A percentile compares a stretch with the other conserved stretches of the same genome.
These are phyloP conservation scores for Myochromella boudieri DNA, from an alignment of 768 basidiomycete species.

Conservation along the genomic window DNA sequence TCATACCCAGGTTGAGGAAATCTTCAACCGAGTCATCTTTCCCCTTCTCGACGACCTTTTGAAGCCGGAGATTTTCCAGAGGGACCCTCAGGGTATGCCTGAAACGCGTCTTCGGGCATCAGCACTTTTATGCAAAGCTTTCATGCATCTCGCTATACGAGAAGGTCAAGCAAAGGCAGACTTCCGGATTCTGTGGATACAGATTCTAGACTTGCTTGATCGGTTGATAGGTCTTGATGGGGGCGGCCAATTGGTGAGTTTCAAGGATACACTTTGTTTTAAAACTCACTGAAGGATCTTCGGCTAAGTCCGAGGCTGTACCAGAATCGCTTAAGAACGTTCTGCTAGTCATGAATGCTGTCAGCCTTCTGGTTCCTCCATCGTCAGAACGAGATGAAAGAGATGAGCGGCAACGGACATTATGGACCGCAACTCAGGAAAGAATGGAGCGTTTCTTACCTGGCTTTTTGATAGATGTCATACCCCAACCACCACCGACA, in stretches of 20 bases:
- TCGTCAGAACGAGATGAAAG: slow-evolving; percentile 45
- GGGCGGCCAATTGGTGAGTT: slow-evolving; percentile 81
- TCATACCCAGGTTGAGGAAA: slow-evolving; percentile 67
- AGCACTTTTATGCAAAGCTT: slow-evolving; percentile 91
- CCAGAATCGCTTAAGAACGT: slow-evolving; percentile 98
- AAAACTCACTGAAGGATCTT: slow-evolving; percentile 4
- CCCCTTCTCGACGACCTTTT: slow-evolving; percentile 90
- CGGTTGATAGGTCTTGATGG: slow-evolving; percentile 85
- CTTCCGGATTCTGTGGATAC: slow-evolving; percentile 80
- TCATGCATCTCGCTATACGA: slow-evolving; percentile 89
- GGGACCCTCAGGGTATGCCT: slow-evolving; percentile 85
- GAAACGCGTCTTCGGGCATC: slow-evolving; percentile 89
- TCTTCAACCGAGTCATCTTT: slow-evolving; percentile 89
- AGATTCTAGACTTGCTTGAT: slow-evolving; percentile 86
- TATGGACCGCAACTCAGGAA: slow-evolving; percentile 87
- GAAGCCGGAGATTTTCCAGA: slow-evolving; percentile 74
- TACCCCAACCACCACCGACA: slow-evolving; percentile 36
- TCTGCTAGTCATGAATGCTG: slow-evolving; percentile 92
- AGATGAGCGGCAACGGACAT: slow-evolving; percentile 58
- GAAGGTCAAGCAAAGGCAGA: slow-evolving; percentile 60
- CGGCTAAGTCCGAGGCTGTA: slow-evolving; percentile 81
- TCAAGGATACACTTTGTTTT: neutral
- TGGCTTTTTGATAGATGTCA: slow-evolving; percentile 77
- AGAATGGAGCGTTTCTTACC: slow-evolving; percentile 91
- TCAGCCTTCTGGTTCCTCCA: slow-evolving; percentile 73